These are phyloP conservation scores for Ceratocystis destructans DNA, from an alignment of 2,329 filamentous ascomycete genomes.

Conservation along the genomic window DNA sequence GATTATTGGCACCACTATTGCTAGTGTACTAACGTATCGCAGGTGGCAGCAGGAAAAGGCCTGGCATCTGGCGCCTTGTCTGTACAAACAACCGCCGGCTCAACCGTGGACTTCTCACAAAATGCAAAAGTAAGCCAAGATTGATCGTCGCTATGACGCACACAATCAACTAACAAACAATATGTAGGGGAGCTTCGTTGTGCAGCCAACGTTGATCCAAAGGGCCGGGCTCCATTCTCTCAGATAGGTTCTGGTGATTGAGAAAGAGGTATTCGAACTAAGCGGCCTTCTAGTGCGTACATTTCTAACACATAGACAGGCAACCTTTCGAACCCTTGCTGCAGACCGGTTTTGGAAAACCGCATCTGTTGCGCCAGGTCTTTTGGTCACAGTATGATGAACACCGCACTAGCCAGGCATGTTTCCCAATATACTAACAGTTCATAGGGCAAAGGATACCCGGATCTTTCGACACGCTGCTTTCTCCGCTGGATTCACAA, in stretches of 20 bases:
- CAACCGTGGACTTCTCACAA: conserved; percentile 25
- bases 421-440: conserved; percentile 4
- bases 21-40: conserved; percentile 18
- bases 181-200: conserved; percentile 46
- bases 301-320: conserved; percentile 34
- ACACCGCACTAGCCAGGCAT: background rate
- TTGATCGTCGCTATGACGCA: too few species aligned
- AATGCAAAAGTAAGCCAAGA: conserved; percentile 25
- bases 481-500: conserved; percentile 45
- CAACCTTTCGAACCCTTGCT: conserved; percentile 58
- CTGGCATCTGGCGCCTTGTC: conserved; percentile 47
- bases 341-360: conserved; percentile 41
- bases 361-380: conserved; percentile 38
- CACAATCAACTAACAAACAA: background rate
- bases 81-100: conserved; percentile 34
- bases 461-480: conserved; percentile 55
- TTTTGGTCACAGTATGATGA: conserved; percentile 50
- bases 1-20: background rate
- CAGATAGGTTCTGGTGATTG: conserved; percentile 58
- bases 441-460: conserved; percentile 63
- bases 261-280: conserved; percentile 51
- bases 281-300: conserved; percentile 10
- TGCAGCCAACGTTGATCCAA: conserved; percentile 36
- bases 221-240: conserved; percentile 35
- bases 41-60: conserved; percentile 64